Evolutionary conservation across 768 basidiomycete genomes (phyloP).

Genomic region (Cantharellus anzutake): DNA sequence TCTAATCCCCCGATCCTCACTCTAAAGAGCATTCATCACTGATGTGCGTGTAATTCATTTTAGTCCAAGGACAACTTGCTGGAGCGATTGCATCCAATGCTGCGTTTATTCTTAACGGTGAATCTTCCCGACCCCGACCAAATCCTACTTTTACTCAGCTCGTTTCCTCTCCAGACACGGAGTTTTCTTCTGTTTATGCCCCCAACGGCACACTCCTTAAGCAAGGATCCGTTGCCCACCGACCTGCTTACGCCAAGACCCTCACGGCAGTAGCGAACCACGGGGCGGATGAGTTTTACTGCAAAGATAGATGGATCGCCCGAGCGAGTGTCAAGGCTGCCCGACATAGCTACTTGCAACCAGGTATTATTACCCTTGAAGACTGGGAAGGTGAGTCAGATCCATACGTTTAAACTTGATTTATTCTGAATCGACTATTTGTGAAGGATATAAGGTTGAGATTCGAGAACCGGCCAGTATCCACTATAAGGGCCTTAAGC

Average conservation of each 20-base stretch:
- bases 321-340: constrained; percentile 59
- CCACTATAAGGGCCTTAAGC: constrained; percentile 45
- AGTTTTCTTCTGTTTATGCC: constrained; percentile 74
- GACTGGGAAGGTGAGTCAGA: not conserved
- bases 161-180: constrained; percentile 24
- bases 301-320: constrained; percentile 41
- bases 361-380: not conserved
- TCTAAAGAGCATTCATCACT: constrained; percentile 13
- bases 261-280: constrained; percentile 51
- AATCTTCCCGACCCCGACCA: constrained; percentile 9
- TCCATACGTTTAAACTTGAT: too few species aligned
- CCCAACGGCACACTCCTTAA: constrained; percentile 49
- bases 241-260: constrained; percentile 61
- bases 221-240: constrained; percentile 54
- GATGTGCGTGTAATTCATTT: not conserved
- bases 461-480: not conserved
- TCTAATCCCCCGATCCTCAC: not conserved
- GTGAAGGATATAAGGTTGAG: not conserved
- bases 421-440: not conserved
- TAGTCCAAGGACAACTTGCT: not conserved
- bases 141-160: not conserved
- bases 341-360: constrained; percentile 9
- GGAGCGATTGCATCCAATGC: constrained; percentile 42
- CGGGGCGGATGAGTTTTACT: constrained; percentile 72
- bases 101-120: constrained; percentile 47